phyloP scores from a whole-genome alignment of 179 eudicot species.

The Patellifolia procumbens region DNA sequence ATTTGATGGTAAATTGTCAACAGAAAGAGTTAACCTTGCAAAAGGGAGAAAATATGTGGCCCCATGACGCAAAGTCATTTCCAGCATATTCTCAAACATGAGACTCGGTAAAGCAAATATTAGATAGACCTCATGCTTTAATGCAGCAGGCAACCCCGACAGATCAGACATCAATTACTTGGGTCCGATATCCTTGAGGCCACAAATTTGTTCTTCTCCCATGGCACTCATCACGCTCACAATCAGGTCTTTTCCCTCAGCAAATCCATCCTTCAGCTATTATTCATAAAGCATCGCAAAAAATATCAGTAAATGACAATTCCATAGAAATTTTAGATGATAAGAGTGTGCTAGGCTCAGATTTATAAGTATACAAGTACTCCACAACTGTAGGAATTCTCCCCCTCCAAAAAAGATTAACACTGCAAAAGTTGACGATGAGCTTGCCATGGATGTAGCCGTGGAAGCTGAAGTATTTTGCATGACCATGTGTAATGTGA shows the following conservation, averaged over 20 bases:
- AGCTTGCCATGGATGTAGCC: neutral
- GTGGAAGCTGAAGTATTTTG: neutral
- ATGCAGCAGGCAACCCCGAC: neutral
- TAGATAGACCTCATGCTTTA: neutral
- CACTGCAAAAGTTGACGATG: neutral
- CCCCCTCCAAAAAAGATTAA: neutral
- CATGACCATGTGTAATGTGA: neutral
- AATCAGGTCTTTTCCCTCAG: slow-evolving; percentile 36
- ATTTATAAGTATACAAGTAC: neutral
- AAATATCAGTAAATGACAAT: neutral
- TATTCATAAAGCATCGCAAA: neutral
- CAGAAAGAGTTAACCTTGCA: neutral
- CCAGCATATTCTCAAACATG: neutral
- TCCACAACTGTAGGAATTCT: too few relatives aligned
- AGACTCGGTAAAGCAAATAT: neutral
- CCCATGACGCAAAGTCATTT: neutral
- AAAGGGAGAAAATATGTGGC: neutral
- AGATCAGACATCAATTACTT: slow-evolving; percentile 13
- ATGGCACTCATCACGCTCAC: slow-evolving; percentile 37
- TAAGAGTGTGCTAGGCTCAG: neutral
- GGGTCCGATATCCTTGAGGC: slow-evolving; percentile 31
- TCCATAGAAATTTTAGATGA: neutral
- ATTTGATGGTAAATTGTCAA: neutral
- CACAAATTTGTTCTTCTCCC: slow-evolving; percentile 44
- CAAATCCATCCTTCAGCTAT: slow-evolving; percentile 41